Evolutionary conservation across 768 basidiomycete genomes (phyloP), one percentile per base, ranked within the genome.

Genomic region (Cantharellus anzutake): DNA sequence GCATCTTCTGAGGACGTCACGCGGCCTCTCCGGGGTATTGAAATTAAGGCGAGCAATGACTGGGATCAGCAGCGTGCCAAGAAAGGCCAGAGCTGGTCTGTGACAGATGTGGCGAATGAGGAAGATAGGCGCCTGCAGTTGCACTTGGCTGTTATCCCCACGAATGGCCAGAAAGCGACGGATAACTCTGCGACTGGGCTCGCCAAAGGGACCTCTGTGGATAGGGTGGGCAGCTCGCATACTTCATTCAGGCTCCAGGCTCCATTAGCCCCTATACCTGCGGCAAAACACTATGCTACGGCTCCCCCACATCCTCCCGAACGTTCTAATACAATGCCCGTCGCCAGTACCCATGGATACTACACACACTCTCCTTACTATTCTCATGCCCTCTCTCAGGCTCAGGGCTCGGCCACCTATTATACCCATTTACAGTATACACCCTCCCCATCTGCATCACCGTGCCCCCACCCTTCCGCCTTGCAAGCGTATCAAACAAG

Each of bases 71-170:
- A 41, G 38, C 56, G 56, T 5, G 14, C 35, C 14, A 11, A 55
- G 52, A 55, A 38, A 38, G 52, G 56, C 37, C 56, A 57, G 56
- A 57, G 56, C 41, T 57, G 56, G 56, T 16, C 14, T 55, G 52
- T 37, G 35, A 11, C 52, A 55, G 52, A 48, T 11, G 11, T 29
- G 29, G 11, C 44, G 11, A 11, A 11, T 48, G 44, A 48, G 29
- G 44, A 48, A 48, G 44, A 48, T 11, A 11, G 44, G 11, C 44
- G 29, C 11, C 29, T 55, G 52, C 52, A 55, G 38, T 11, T 55
- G 52, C 52, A 37, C 14, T 37, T 55, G 14, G 52, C 52, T 55
- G 35, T 55, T 48, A 48, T 48, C 11, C 52, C 11, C 7, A 37
- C 7, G 52, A 55, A 7, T 11, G 52, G 52, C 52, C 7, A 37